These are phyloP conservation scores for Cudoniella acicularis DNA, from an alignment of 495 filamentous ascomycete genomes.

Conservation along the genomic window DNA sequence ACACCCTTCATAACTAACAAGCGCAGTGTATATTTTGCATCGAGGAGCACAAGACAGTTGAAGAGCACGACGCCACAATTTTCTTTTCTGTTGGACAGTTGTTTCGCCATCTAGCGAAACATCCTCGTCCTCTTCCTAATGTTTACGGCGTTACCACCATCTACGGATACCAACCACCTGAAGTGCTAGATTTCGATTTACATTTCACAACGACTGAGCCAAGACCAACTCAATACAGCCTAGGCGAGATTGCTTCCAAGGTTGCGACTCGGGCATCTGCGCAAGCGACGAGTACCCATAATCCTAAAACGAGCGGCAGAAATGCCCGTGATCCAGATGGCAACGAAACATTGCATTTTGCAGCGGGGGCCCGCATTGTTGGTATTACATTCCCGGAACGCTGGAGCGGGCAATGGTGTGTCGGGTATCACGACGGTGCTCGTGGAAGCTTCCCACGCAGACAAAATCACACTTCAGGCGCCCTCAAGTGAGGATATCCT, in stretches of 20 bases:
- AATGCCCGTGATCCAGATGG: slow-evolving; percentile 34
- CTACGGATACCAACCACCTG: slow-evolving; percentile 29
- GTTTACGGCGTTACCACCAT: slow-evolving; percentile 33
- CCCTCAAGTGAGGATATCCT: slow-evolving; percentile 33
- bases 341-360: slow-evolving; percentile 35
- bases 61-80: slow-evolving; percentile 28
- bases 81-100: slow-evolving; percentile 25
- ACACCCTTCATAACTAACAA: not conserved
- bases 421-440: slow-evolving; percentile 42
- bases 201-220: slow-evolving; percentile 33
- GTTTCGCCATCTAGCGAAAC: slow-evolving; percentile 23
- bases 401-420: slow-evolving; percentile 42
- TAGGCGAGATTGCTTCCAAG: slow-evolving; percentile 31
- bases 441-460: slow-evolving; percentile 39
- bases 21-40: slow-evolving; percentile 25
- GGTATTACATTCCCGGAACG: slow-evolving; percentile 42
- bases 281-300: slow-evolving; percentile 30
- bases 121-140: slow-evolving; percentile 30
- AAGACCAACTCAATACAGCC: slow-evolving; percentile 21
- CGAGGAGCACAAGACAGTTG: slow-evolving; percentile 22
- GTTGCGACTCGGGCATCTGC: slow-evolving; percentile 30
- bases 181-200: slow-evolving; percentile 39
- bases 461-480: slow-evolving; percentile 31
- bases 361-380: slow-evolving; percentile 38
- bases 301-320: slow-evolving; percentile 26